Percentiles rank a stretch among this genome's conserved stretches.
Conservation (phyloP, 1,284 basidiomycete species). For the Entoloma clypeatum region DNA sequence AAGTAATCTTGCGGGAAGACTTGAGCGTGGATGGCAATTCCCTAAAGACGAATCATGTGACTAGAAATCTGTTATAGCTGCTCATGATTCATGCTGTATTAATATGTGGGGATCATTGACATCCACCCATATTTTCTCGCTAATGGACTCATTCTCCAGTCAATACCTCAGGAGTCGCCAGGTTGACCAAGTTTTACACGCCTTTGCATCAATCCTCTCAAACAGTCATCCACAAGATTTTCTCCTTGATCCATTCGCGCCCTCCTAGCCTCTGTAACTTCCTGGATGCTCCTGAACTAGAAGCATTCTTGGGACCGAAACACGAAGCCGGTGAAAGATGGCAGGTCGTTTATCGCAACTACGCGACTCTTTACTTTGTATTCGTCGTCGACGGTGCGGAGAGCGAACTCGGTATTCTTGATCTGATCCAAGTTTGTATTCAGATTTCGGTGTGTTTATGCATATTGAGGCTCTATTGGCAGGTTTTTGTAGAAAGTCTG, state of each 20-base stretch:
- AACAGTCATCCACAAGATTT: slow-evolving; percentile 79
- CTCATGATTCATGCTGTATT: slow-evolving; percentile 78
- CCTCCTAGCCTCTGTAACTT: slow-evolving; percentile 86
- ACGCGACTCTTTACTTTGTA: slow-evolving; percentile 96
- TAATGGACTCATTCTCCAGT: slow-evolving; percentile 42
- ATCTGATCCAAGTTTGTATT: slow-evolving; percentile 88
- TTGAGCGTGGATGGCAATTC: slow-evolving; percentile 39
- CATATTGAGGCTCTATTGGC: background rate
- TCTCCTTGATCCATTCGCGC: slow-evolving; percentile 75
- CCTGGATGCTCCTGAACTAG: slow-evolving; percentile 86
- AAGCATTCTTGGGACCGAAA: slow-evolving; percentile 64
- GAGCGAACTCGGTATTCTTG: slow-evolving; percentile 93
- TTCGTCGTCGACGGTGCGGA: slow-evolving; percentile 95
- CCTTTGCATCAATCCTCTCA: slow-evolving; percentile 74
- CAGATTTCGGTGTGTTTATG: background rate
- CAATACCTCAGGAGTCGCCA: slow-evolving; percentile 86
- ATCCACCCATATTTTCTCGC: slow-evolving; percentile 1
- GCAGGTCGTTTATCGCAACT: slow-evolving; percentile 79
- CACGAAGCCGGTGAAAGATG: slow-evolving; percentile 59
- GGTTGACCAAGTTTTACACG: slow-evolving; percentile 96
- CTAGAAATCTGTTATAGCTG: background rate
- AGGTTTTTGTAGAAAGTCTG: slow-evolving; percentile 96
- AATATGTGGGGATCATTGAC: slow-evolving; percentile 36
- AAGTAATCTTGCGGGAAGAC: slow-evolving; percentile 77
- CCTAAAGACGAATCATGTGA: slow-evolving; percentile 4